Evolutionary conservation across 306 rosid species (phyloP).

Genomic region (Arachis hypogaea): DNA sequence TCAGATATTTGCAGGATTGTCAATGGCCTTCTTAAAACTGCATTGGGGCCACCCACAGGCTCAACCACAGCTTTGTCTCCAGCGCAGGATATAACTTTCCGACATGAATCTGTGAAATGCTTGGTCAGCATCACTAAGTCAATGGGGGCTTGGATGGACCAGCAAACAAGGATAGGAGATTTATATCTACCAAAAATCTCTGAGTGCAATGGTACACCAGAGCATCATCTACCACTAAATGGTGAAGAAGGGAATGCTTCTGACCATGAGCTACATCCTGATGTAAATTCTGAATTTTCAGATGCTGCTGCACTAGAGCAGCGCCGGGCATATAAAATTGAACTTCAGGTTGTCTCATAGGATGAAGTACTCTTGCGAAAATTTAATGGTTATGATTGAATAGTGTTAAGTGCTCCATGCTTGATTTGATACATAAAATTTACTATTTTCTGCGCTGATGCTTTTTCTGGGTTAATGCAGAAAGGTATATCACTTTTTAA

Average conservation of each 20-base stretch:
- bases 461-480: constrained; percentile 73
- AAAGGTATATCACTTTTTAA: constrained; percentile 93
- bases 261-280: constrained; percentile 82
- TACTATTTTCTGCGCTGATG: constrained; percentile 47
- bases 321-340: constrained; percentile 91
- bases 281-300: constrained; percentile 75
- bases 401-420: constrained; percentile 22
- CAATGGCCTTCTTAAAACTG: constrained; percentile 98
- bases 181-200: constrained; percentile 58
- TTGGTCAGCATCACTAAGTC: constrained; percentile 85
- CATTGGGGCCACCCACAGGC: constrained; percentile 97
- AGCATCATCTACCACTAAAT: constrained; percentile 54
- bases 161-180: constrained; percentile 73
- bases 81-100: constrained; percentile 90
- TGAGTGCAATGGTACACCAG: constrained; percentile 62
- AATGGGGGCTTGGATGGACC: constrained; percentile 99
- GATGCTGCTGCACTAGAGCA: constrained; percentile 94
- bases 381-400: constrained; percentile 31
- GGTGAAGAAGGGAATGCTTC: constrained; percentile 82
- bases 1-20: constrained; percentile 98
- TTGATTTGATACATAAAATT: constrained; percentile 22
- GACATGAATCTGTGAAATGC: constrained; percentile 96
- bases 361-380: constrained; percentile 15
- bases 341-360: constrained; percentile 76
- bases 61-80: constrained; percentile 86